Conservation (phyloP, 2,329 filamentous ascomycete species). For the Botrytis cinerea region DNA sequence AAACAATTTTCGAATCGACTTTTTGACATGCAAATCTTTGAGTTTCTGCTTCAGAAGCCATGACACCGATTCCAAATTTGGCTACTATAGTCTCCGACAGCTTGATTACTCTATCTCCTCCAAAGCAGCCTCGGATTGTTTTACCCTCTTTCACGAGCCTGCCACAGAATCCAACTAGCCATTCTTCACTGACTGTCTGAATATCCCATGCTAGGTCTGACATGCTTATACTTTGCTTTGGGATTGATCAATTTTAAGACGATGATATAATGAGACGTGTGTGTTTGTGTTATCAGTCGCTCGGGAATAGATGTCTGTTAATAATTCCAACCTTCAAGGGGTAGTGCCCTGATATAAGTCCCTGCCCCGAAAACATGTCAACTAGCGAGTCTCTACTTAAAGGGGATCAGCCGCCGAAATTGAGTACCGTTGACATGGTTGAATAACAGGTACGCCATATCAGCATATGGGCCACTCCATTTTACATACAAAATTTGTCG, state of each 20-base stretch:
- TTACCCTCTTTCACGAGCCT: not conserved
- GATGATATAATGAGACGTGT: not conserved
- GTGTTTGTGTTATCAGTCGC: not conserved
- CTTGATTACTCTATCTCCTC: not conserved
- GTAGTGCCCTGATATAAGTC: too few species aligned
- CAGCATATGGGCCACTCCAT: too few species aligned
- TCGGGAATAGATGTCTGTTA: not conserved
- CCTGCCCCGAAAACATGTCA: too few species aligned
- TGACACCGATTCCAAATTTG: conserved; percentile 33
- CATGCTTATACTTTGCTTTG: not conserved
- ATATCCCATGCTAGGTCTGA: not conserved
- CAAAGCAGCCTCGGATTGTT: not conserved
- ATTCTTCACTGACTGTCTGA: not conserved
- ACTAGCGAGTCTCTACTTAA: too few species aligned
- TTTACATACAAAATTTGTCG: too few species aligned
- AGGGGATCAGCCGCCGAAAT: not conserved
- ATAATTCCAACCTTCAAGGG: not conserved
- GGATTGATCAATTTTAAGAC: not conserved
- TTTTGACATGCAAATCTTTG: conserved; percentile 32
- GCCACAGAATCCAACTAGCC: not conserved
- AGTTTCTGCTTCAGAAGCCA: conserved; percentile 31
- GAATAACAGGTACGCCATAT: too few species aligned
- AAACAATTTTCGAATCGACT: conserved; percentile 30
- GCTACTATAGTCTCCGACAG: conserved; percentile 28
- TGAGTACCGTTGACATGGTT: not conserved